Evolutionary conservation across 768 basidiomycete species (phyloP), one percentile per base, ranked within the genome.

Genomic region (Steccherinum ochraceum): DNA sequence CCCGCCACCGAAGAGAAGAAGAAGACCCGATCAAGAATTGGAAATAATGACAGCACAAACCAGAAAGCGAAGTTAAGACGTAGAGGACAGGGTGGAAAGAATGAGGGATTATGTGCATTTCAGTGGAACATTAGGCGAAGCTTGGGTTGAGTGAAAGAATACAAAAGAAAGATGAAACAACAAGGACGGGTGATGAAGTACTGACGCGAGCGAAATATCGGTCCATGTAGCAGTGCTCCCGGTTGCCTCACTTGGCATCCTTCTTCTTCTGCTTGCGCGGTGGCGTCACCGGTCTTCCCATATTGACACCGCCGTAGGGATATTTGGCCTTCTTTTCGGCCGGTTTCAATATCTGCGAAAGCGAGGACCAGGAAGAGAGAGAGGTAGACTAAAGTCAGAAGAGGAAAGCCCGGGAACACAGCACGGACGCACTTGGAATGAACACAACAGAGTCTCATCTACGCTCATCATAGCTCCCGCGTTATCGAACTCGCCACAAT

Each of bases 381-480:
- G 23, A 24, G 30, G 40, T 43, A 41, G 45, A 51, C 39, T 39
- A 27, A 51, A 40, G 48, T 20, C 25, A 25, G 45, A 47, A 51
- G 11, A 35, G 40, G 13, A 23, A 16, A 16, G n/a, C n/a, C n/a
- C n/a, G n/a, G n/a, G n/a, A n/a, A n/a, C n/a, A 5, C 11, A 0
- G 12, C 24, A 7, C 23, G 5, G 23, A 49, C 60, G 45, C 56
- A 94, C 93, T 72, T 97, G 95, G 91, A 98, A 97, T 5, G 94
- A 97, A 72, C 95, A 97, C 57, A 98, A 68, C 57, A 98, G 69
- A 7, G 95, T 96, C 71, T 97, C 95, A 62, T 97, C 95, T 40
- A 99, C 95, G 62, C 90, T 93, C 95, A 98, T 99, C 95, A 99
- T 99, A 26, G 95, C 95, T 30, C 95, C 95, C 3, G 95, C 94